A percentile compares a stretch with the other conserved stretches of the same genome.
phyloP scores from a whole-genome alignment of 768 basidiomycete genomes.

The Mycena pura region DNA sequence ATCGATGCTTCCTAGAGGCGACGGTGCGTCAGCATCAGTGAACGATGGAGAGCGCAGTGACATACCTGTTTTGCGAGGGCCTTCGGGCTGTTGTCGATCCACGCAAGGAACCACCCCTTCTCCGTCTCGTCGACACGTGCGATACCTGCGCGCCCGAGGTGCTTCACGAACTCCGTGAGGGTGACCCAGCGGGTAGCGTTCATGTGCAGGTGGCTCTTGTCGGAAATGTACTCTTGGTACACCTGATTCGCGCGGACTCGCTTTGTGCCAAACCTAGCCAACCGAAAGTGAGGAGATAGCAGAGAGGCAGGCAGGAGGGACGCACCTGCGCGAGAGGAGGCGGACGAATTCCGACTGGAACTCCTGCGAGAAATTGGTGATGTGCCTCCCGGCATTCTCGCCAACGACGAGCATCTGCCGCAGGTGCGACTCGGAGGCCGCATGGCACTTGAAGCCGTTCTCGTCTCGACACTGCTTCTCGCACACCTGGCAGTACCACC shows the following conservation, averaged over 20 bases:
- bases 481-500: slow-evolving; percentile 99
- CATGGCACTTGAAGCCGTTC: slow-evolving; percentile 98
- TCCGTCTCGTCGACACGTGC: slow-evolving; percentile 97
- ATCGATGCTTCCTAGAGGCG: slow-evolving; percentile 70
- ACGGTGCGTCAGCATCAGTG: slow-evolving; percentile 11
- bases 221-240: slow-evolving; percentile 97
- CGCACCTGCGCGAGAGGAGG: slow-evolving; percentile 82
- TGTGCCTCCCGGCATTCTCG: slow-evolving; percentile 91
- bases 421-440: slow-evolving; percentile 86
- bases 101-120: slow-evolving; percentile 96
- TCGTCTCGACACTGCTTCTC: slow-evolving; percentile 98
- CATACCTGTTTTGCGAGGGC: slow-evolving; percentile 88
- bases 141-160: slow-evolving; percentile 84
- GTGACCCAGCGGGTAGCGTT: slow-evolving; percentile 98
- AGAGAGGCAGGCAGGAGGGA: slow-evolving; percentile 14
- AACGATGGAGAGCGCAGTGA: slow-evolving; percentile 11
- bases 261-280: slow-evolving; percentile 88
- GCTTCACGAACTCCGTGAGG: slow-evolving; percentile 92
- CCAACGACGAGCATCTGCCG: slow-evolving; percentile 98
- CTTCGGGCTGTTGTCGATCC: slow-evolving; percentile 97
- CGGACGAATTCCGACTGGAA: slow-evolving; percentile 95
- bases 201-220: slow-evolving; percentile 96
- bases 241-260: slow-evolving; percentile 94
- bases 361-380: slow-evolving; percentile 84
- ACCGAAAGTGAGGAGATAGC: background rate